A percentile compares a stretch with the other conserved stretches of the same genome.
Conservation (phyloP, 768 basidiomycete genomes). For the Boletellus ananiceps region DNA sequence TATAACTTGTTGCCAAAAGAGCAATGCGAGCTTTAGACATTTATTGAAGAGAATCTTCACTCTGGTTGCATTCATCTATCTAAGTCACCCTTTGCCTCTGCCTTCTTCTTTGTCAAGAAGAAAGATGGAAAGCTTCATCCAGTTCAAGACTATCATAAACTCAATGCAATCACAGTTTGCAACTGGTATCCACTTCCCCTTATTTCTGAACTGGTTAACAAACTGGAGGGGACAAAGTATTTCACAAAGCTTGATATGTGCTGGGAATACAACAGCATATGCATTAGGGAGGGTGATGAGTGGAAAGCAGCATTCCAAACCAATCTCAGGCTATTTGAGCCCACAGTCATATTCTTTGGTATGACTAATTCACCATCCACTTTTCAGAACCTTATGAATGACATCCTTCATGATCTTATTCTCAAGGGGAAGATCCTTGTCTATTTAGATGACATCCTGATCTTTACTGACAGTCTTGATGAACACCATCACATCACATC, state of each 20-base stretch:
- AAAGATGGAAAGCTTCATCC: background rate
- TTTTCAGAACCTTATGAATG: background rate
- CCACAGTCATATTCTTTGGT: background rate
- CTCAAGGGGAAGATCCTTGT: background rate
- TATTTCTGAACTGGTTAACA: background rate
- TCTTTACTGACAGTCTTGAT: background rate
- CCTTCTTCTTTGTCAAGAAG: no score
- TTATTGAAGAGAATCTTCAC: conserved; percentile 23
- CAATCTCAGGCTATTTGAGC: background rate
- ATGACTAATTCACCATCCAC: no score
- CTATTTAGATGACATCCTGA: background rate
- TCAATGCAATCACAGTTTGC: background rate
- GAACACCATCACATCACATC: background rate
- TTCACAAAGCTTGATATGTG: background rate
- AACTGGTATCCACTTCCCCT: background rate
- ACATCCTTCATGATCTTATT: background rate
- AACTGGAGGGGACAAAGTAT: background rate
- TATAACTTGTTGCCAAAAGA: conserved; percentile 15
- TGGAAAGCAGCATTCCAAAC: background rate
- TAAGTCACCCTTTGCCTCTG: background rate
- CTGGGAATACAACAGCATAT: background rate
- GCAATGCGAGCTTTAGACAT: conserved; percentile 14
- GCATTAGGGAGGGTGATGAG: background rate
- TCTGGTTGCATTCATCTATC: background rate
- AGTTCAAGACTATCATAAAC: background rate